These are phyloP conservation scores for Magnusiomyces suaveolens DNA, from an alignment of 1,139 yeast genomes.

Conservation along the genomic window DNA sequence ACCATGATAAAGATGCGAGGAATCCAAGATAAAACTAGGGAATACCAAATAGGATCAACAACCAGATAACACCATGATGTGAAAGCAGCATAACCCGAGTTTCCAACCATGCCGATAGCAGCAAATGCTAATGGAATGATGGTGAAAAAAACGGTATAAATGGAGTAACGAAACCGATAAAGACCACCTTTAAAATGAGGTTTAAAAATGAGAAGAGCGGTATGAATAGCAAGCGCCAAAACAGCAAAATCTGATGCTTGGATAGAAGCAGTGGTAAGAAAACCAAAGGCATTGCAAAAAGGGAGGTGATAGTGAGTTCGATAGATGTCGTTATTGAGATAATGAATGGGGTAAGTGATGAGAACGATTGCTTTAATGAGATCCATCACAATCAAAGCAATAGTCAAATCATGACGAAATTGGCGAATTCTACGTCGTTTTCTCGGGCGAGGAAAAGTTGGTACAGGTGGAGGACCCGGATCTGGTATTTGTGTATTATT, in stretches of 20 bases:
- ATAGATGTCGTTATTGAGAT: constrained; percentile 38
- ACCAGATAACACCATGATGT: constrained; percentile 75
- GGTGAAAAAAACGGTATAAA: constrained; percentile 45
- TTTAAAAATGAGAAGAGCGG: constrained; percentile 52
- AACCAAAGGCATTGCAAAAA: constrained; percentile 62
- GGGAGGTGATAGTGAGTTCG: constrained; percentile 30
- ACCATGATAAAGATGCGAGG: constrained; percentile 62
- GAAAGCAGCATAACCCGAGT: constrained; percentile 27
- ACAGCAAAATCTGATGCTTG: constrained; percentile 53
- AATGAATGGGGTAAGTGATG: constrained; percentile 54
- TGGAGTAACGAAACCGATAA: constrained; percentile 43
- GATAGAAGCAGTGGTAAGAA: constrained; percentile 57
- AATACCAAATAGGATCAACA: constrained; percentile 59
- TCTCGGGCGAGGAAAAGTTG: background rate
- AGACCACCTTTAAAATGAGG: constrained; percentile 38
- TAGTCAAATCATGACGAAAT: constrained; percentile 63
- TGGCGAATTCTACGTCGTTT: constrained; percentile 28
- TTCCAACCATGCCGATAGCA: constrained; percentile 53
- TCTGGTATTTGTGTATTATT: background rate
- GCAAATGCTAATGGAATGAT: constrained; percentile 57
- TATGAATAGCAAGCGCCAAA: constrained; percentile 68
- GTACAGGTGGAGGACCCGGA: background rate
- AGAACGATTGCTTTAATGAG: constrained; percentile 58
- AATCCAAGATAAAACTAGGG: constrained; percentile 66
- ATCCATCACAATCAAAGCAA: constrained; percentile 59